Conservation (phyloP, 441 rosid species). For the Lepidium campestre region DNA sequence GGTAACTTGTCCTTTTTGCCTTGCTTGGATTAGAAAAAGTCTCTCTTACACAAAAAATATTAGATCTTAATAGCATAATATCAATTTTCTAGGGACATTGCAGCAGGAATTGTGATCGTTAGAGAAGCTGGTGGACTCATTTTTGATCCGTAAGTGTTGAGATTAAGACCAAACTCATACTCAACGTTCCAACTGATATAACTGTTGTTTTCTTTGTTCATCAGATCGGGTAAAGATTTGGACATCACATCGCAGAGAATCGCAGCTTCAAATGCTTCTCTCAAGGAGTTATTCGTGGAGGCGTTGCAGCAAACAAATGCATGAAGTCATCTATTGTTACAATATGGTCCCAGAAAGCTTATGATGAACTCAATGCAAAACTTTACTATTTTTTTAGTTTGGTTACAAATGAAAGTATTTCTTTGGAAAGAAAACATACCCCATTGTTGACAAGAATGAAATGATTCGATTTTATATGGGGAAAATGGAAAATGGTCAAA, state of each 20-base stretch:
- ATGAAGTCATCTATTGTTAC: background rate
- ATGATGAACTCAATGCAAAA: constrained; percentile 1
- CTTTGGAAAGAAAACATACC: background rate
- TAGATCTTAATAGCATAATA: background rate
- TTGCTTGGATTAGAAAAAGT: background rate
- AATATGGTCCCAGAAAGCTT: background rate
- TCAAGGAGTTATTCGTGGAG: constrained; percentile 69
- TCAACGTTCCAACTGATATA: background rate
- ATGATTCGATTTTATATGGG: background rate
- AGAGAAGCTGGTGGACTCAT: constrained; percentile 91
- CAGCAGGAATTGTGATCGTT: constrained; percentile 79
- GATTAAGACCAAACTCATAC: background rate
- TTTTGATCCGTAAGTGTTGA: constrained; percentile 79
- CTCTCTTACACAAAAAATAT: background rate
- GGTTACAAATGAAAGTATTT: background rate
- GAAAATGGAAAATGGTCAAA: no score
- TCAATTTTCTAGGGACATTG: constrained; percentile 68
- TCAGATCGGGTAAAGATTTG: constrained; percentile 84
- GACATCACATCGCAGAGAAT: constrained; percentile 75
- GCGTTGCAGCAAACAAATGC: constrained; percentile 38
- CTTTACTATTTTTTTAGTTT: background rate
- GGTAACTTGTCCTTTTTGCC: constrained; percentile 38
- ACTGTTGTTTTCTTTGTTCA: background rate
- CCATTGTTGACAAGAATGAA: background rate
- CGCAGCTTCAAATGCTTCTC: constrained; percentile 75